Evolutionary conservation across 202 grass and related monocot genomes (phyloP).

Genomic region (Zoysia matrella): DNA sequence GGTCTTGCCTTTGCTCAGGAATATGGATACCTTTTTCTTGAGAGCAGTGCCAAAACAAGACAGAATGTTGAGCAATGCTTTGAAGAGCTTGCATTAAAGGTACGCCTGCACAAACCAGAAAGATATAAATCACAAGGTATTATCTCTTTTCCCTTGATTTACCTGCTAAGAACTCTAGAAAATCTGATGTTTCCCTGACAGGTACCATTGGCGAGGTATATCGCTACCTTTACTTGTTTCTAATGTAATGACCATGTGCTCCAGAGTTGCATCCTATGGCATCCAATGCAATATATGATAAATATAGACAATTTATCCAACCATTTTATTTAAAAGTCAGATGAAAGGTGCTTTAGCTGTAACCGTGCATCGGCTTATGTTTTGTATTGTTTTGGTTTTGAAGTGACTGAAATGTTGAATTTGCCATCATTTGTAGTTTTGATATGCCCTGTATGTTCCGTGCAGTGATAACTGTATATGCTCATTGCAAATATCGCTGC

Average conservation of each 20-base stretch:
- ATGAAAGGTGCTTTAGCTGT: background rate
- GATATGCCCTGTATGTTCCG: background rate
- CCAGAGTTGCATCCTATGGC: background rate
- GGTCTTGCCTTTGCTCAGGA: conserved; percentile 80
- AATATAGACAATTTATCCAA: background rate
- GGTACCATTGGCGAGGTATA: background rate
- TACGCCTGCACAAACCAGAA: conserved; percentile 42
- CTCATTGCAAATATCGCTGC: background rate
- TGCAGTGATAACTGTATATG: background rate
- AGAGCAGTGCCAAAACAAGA: conserved; percentile 93
- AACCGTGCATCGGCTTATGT: background rate
- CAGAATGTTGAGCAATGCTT: conserved; percentile 94
- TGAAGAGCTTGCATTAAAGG: conserved; percentile 91
- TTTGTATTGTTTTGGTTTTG: conserved; percentile 6
- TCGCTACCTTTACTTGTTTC: conserved; percentile 14
- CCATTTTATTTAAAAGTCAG: background rate
- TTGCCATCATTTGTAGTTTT: background rate
- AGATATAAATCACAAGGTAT: conserved; percentile 27
- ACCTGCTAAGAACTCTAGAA: background rate
- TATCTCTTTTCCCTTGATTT: conserved; percentile 25
- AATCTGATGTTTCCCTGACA: background rate
- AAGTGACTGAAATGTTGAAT: background rate
- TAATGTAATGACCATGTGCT: background rate
- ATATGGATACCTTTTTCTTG: conserved; percentile 87
- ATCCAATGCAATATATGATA: background rate